Percentiles rank a stretch among this genome's conserved stretches.
These are phyloP conservation scores for Saussurea involucrata DNA, from an alignment of 129 eudicot species.

Conservation along the genomic window DNA sequence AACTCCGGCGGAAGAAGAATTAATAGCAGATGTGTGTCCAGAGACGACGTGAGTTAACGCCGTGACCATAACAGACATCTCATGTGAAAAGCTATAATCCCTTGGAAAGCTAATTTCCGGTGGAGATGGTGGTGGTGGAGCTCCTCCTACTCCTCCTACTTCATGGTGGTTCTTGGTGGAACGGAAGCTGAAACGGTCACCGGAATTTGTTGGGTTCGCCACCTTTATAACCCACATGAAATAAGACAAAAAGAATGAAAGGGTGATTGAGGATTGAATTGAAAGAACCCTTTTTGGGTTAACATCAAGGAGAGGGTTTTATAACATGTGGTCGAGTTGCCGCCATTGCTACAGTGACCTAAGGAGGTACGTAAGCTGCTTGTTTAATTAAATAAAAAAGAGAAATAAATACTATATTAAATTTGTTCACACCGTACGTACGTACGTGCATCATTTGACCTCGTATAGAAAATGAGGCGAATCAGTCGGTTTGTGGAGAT, in stretches of 20 bases:
- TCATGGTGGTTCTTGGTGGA: conserved; percentile 12
- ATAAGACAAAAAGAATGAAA: background rate
- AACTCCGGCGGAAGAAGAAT: background rate
- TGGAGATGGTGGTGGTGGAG: background rate
- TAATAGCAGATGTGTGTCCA: background rate
- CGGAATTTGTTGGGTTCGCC: conserved; percentile 50
- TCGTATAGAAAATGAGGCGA: background rate
- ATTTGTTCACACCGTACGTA: background rate
- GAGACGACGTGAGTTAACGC: conserved; percentile 66
- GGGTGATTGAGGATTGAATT: background rate
- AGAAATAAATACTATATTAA: too few species aligned
- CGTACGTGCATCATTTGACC: background rate
- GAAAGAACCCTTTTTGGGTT: conserved; percentile 11
- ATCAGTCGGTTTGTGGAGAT: background rate
- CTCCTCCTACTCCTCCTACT: background rate
- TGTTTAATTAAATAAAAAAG: too few species aligned
- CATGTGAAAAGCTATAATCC: conserved; percentile 28
- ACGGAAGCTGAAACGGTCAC: conserved; percentile 23
- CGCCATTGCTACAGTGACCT: background rate
- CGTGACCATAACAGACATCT: conserved; percentile 69
- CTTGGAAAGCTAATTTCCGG: conserved; percentile 10
- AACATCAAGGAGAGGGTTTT: conserved; percentile 5
- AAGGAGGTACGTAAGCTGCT: background rate
- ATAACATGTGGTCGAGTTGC: background rate
- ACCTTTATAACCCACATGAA: conserved; percentile 49